phyloP scores from a whole-genome alignment of 2,329 filamentous ascomycete species.

The Monosporascus ibericus region DNA sequence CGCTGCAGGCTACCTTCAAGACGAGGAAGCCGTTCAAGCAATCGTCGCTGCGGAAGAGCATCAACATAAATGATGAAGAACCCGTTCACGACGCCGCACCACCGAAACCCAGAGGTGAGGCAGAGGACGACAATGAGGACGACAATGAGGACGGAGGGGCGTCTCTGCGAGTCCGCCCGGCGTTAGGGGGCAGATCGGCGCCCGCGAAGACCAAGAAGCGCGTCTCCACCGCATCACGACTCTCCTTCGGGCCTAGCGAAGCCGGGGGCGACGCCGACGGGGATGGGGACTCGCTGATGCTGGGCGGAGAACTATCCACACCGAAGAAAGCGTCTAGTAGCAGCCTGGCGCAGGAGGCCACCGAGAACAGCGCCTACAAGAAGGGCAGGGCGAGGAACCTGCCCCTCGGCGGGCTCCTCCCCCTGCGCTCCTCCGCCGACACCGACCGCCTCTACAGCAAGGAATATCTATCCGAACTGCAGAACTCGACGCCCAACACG shows the following conservation, averaged over 20 bases:
- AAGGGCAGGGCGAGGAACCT: conserved; percentile 42
- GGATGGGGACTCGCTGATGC: conserved; percentile 33
- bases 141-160: conserved; percentile 39
- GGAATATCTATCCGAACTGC: conserved; percentile 79
- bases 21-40: conserved; percentile 50
- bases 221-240: conserved; percentile 49
- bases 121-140: conserved; percentile 32
- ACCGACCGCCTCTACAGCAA: conserved; percentile 78
- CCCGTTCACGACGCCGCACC: conserved; percentile 10
- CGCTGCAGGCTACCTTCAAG: conserved; percentile 37
- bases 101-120: conserved; percentile 13
- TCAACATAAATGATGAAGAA: conserved; percentile 39
- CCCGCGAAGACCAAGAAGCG: conserved; percentile 64
- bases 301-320: conserved; percentile 43
- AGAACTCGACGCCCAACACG: conserved; percentile 77
- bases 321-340: conserved; percentile 47
- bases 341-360: conserved; percentile 54
- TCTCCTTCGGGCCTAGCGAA: conserved; percentile 67
- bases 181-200: conserved; percentile 34
- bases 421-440: conserved; percentile 48
- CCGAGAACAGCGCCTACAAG: conserved; percentile 60
- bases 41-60: conserved; percentile 51
- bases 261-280: conserved; percentile 47
- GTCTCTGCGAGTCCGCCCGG: conserved; percentile 44
- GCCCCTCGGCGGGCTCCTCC: conserved; percentile 41